Conservation (phyloP, 1,139 yeast genomes). For the Lodderomyces parapsilosis region DNA sequence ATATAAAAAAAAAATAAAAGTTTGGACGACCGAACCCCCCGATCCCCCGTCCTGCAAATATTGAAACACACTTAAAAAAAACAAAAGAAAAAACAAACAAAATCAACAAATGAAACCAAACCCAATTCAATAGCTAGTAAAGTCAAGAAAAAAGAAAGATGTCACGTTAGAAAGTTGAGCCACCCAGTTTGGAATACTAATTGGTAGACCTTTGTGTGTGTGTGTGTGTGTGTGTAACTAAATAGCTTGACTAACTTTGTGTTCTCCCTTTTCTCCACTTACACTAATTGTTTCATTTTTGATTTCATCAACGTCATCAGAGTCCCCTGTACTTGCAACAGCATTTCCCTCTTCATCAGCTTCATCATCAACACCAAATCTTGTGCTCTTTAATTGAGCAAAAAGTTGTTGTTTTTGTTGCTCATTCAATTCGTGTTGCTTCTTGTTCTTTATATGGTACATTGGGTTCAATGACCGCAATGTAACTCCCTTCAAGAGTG, state of each 20-base stretch:
- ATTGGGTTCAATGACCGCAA: conserved; percentile 64
- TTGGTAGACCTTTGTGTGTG: background rate
- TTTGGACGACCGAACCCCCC: conserved; percentile 4
- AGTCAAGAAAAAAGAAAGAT: background rate
- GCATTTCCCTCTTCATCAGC: conserved; percentile 10
- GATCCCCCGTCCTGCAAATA: conserved; percentile 2
- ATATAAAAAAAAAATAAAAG: conserved; percentile 1
- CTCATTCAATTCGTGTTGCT: conserved; percentile 55
- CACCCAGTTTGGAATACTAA: background rate
- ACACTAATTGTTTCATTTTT: conserved; percentile 9
- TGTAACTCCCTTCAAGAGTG: conserved; percentile 45
- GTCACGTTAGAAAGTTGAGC: background rate
- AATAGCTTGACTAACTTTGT: background rate
- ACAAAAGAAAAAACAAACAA: background rate
- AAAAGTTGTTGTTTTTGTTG: conserved; percentile 57
- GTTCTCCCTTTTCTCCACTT: conserved; percentile 8
- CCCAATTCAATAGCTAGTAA: too few species aligned
- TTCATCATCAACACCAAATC: conserved; percentile 15
- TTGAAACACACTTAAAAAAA: background rate
- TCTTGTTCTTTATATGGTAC: conserved; percentile 67
- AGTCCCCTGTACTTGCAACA: conserved; percentile 5
- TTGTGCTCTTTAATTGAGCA: conserved; percentile 31
- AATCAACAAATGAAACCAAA: too few species aligned
- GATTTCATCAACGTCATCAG: conserved; percentile 11
- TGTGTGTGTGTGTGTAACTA: conserved; percentile 1